Evolutionary conservation across 1,284 basidiomycete species (phyloP), one percentile per base, ranked within the genome.

Genomic region (Tranzscheliella williamsii): DNA sequence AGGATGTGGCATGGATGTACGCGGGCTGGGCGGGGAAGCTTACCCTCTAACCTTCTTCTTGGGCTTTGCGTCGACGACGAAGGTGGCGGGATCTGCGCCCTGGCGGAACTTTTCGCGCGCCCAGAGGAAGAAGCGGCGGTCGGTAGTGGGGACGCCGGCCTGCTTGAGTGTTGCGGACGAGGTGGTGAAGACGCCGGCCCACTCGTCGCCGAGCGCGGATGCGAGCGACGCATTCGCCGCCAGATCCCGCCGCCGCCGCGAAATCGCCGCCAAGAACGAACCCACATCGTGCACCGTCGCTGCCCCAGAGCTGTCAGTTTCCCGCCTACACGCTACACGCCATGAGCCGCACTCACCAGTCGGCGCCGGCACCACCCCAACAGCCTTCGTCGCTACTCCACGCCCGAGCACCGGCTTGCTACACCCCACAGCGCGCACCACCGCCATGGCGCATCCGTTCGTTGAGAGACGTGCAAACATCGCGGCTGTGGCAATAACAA

Each of bases 61-160:
- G 13, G 85, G 83, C 67, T 78, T 83, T 9, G 82, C 75, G 39
- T 85, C 84, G 60, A 87, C 83, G 4, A 85, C 85, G 73, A 88
- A 88, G 12, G 82, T 80, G 17, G 79, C 69, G 3, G 87, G 80
- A 1, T 84, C 79, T 29, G 81, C 64, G 1, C 84, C 85, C 50
- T 82, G 81, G 27, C 87, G 82, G 75, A 83, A 90, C 70, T 87
- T 89, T 70, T 88, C 85, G 83, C 89, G 85, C 60, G 86, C 85
- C 88, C 88, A 90, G 15, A 90, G 79, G 52, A 89, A 84, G 68
- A 89, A 90, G 42, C 71, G 84, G 85, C 88, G 81, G 67, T 89
- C 87, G 66, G 82, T 81, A 29, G 87, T 83, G 24, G 80, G 78
- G 4, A 90, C 50, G 9, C 87, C 87, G 38, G 84, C 83, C 69